phyloP scores from a whole-genome alignment of 2,329 filamentous ascomycete genomes.

The Penicillium sp. region DNA sequence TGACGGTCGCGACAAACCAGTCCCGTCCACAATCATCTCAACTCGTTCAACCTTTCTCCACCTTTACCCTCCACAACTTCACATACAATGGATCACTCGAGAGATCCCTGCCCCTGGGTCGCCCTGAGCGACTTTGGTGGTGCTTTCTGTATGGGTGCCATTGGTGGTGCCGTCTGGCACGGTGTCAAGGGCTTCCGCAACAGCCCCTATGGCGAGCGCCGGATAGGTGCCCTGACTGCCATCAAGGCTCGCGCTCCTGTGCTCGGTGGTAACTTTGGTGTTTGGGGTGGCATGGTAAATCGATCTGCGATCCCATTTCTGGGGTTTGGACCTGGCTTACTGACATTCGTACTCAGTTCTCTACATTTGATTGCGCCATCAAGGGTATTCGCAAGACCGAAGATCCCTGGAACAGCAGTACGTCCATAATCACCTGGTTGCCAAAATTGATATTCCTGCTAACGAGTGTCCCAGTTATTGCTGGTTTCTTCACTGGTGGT shows the following conservation, averaged over 20 bases:
- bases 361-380: constrained; percentile 88
- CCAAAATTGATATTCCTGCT: neutral
- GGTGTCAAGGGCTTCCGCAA: constrained; percentile 92
- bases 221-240: constrained; percentile 92
- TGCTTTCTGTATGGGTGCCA: constrained; percentile 89
- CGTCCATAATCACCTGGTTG: constrained; percentile 11
- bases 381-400: constrained; percentile 95
- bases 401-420: constrained; percentile 90
- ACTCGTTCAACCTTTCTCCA: neutral
- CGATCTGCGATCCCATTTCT: neutral
- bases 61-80: neutral
- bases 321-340: neutral
- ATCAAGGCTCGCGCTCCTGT: constrained; percentile 97
- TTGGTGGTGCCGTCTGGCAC: constrained; percentile 85
- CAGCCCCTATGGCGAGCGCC: constrained; percentile 84
- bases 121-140: constrained; percentile 96
- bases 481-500: constrained; percentile 93
- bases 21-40: neutral
- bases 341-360: neutral
- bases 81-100: constrained; percentile 75
- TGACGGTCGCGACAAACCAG: neutral
- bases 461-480: constrained; percentile 55
- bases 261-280: constrained; percentile 93
- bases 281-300: constrained; percentile 94
- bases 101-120: constrained; percentile 96